Evolutionary conservation across 331 rosid species (phyloP), one percentile per base, ranked within the genome.

Genomic region (Malus hybrid): DNA sequence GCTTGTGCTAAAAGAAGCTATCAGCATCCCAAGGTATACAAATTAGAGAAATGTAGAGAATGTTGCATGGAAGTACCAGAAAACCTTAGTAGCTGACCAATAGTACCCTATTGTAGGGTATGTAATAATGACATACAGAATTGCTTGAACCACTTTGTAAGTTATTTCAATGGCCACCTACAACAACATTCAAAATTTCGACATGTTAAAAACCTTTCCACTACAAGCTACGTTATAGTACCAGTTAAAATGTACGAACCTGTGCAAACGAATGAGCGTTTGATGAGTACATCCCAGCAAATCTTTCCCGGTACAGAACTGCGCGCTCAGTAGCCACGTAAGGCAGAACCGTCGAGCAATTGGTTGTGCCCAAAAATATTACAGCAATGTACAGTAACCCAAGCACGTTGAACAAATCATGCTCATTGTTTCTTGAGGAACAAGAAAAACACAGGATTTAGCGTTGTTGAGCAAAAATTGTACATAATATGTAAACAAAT

Each of bases 261-360:
- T 91, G 97, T 28, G 97, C 93, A 80, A 89, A 87, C 32, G 96
- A 82, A 79, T 88, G 87, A 59, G 98, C 98, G 83, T 75, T 83
- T 74, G 96, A 83, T 67, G 93, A 91, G 80, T 93, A 91, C 98
- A 93, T 93, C 82, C 98, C 97, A 28, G 98, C 93, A 72, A 93
- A 93, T 63, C 83, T 84, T 85, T 93, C 97, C 29, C 98, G 85
- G 76, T 89, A 91, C 83, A 91, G 16, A 65, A 93, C 93, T 6
- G 68, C 44, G 31, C 93, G 90, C 84, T 93, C 98, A 33, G 86
- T 85, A 32, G 88, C 83, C 75, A 93, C 92, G 6, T 86, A 81
- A 27, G 96, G 93, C 46, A 86, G 84, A 70, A 93, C 86, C 6
- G 87, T 76, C 24, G 90, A 80, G 73, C 97, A 91, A 63, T 91